These are phyloP conservation scores for Puccinellia tenuiflora DNA, from an alignment of 176 grass and related monocot genomes.

Conservation along the genomic window DNA sequence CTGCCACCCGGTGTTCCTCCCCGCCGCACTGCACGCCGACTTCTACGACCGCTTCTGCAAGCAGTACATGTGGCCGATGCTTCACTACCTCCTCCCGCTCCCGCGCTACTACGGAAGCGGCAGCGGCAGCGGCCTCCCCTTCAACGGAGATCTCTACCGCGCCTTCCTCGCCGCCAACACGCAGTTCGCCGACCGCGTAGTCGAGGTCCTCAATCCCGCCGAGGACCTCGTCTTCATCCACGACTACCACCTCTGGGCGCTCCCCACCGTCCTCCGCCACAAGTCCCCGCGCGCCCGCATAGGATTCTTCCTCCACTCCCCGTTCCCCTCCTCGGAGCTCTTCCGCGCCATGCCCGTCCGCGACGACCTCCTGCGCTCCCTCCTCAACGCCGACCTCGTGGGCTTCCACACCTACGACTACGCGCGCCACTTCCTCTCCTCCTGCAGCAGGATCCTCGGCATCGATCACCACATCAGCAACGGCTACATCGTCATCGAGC, in stretches of 20 bases:
- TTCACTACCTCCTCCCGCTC: slow-evolving; percentile 41
- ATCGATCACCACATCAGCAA: slow-evolving; percentile 31
- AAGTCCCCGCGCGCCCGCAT: slow-evolving; percentile 30
- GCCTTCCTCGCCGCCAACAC: slow-evolving; percentile 43
- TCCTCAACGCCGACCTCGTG: slow-evolving; percentile 62
- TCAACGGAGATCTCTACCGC: slow-evolving; percentile 14
- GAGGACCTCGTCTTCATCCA: slow-evolving; percentile 52
- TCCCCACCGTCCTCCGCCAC: slow-evolving; percentile 50
- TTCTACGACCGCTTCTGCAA: slow-evolving; percentile 71
- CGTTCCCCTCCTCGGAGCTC: slow-evolving; percentile 55
- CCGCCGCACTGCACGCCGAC: slow-evolving; percentile 33
- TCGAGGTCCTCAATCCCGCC: slow-evolving; percentile 38
- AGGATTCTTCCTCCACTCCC: slow-evolving; percentile 64
- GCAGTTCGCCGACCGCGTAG: slow-evolving; percentile 44
- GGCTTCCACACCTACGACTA: slow-evolving; percentile 71
- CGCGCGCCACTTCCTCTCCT: slow-evolving; percentile 57
- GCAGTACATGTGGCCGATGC: slow-evolving; percentile 54
- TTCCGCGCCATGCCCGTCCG: slow-evolving; percentile 50
- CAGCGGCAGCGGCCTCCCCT: slow-evolving; percentile 21
- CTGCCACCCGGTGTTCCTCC: slow-evolving; percentile 42
- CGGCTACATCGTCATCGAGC: slow-evolving; percentile 51
- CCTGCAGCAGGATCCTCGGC: slow-evolving; percentile 44
- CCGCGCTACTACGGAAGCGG: slow-evolving; percentile 20
- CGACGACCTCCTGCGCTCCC: slow-evolving; percentile 50
- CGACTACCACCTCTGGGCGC: slow-evolving; percentile 52